These are phyloP conservation scores for Paecilomyces sp. DNA, from an alignment of 2,329 filamentous ascomycete species.

Conservation along the genomic window DNA sequence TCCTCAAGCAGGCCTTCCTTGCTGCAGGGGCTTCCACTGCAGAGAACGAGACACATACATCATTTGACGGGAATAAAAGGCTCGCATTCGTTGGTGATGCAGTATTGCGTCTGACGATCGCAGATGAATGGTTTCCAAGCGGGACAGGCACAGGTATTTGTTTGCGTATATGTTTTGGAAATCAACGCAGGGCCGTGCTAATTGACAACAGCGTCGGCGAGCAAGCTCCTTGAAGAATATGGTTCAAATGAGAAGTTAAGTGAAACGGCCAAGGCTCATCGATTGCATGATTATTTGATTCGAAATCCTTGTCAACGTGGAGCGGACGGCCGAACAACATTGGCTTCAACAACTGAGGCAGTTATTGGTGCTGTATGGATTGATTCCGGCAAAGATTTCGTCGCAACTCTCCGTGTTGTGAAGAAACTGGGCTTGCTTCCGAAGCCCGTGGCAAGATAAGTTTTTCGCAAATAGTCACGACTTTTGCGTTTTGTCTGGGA, in stretches of 20 bases:
- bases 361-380: neutral
- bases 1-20: neutral
- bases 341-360: neutral
- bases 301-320: neutral
- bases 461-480: too few relatives aligned
- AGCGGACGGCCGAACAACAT: neutral
- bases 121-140: neutral
- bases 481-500: too few relatives aligned
- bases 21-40: neutral
- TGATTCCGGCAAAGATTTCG: neutral
- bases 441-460: too few relatives aligned
- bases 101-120: neutral
- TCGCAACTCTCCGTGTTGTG: neutral
- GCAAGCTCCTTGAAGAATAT: neutral
- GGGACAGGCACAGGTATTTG: neutral
- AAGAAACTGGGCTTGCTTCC: neutral
- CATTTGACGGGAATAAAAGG: neutral
- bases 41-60: neutral
- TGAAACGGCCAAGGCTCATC: neutral
- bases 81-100: neutral
- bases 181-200: neutral
- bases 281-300: neutral
- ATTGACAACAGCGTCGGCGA: neutral
- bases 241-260: neutral
- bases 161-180: neutral